Percentiles rank a stretch among this genome's conserved stretches.
Evolutionary conservation across 305 asterid species (phyloP).

Genomic region (Ilex paraguariensis): DNA sequence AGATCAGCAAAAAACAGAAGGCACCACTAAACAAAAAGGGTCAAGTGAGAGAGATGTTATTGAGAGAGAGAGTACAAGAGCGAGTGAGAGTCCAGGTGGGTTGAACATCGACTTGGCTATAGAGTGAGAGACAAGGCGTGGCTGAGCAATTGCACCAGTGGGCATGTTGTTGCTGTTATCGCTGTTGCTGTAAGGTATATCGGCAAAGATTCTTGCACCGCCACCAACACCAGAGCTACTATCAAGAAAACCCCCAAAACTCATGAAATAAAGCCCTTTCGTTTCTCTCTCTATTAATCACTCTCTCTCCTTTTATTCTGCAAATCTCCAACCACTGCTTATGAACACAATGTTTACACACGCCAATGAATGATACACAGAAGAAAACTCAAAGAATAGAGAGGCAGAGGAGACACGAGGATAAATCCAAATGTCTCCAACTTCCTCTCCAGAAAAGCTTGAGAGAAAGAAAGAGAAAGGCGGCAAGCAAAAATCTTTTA

Average conservation of each 20-base stretch:
- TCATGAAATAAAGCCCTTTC: slow-evolving; percentile 44
- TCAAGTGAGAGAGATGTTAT: too few relatives aligned
- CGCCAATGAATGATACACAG: neutral
- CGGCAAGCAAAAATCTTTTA: too few relatives aligned
- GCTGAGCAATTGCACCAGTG: slow-evolving; percentile 43
- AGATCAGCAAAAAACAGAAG: neutral
- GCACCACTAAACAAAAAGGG: neutral
- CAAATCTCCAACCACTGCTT: neutral
- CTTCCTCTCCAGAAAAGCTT: slow-evolving; percentile 39
- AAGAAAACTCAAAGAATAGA: slow-evolving; percentile 14
- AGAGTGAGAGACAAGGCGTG: slow-evolving; percentile 50
- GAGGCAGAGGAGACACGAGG: slow-evolving; percentile 87
- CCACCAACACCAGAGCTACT: slow-evolving; percentile 44
- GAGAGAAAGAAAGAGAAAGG: too few relatives aligned
- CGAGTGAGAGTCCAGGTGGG: slow-evolving; percentile 24
- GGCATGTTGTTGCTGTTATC: slow-evolving; percentile 34
- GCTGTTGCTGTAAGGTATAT: slow-evolving; percentile 32
- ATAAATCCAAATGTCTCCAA: slow-evolving; percentile 72
- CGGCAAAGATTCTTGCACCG: slow-evolving; percentile 47
- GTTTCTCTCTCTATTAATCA: neutral
- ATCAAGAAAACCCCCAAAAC: slow-evolving; percentile 81
- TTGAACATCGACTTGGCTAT: slow-evolving; percentile 53
- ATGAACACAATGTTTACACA: neutral
- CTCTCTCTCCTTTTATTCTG: neutral
- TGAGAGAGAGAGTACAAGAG: slow-evolving; percentile 4